A percentile compares a stretch with the other conserved stretches of the same genome.
Conservation (phyloP, 352 stramenopile species). For the Phytophthora lateralis region DNA sequence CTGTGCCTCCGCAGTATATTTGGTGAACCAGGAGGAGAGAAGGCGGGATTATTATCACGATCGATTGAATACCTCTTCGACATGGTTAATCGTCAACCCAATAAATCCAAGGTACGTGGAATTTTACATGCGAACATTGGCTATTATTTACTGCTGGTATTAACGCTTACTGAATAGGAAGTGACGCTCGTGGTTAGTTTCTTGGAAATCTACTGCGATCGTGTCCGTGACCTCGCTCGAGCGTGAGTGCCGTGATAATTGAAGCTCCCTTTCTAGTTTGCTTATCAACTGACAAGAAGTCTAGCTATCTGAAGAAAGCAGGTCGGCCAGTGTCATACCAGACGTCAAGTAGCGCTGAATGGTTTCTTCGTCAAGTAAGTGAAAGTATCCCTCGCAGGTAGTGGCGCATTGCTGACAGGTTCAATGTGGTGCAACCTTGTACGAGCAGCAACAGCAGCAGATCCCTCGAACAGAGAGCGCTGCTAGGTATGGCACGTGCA, state of each 20-base stretch:
- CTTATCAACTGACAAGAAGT: constrained; percentile 7
- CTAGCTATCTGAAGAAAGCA: constrained; percentile 77
- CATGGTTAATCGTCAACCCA: constrained; percentile 69
- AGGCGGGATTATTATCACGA: constrained; percentile 85
- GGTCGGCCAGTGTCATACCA: constrained; percentile 72
- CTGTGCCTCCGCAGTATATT: constrained; percentile 72
- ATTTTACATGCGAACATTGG: neutral
- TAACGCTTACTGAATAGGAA: constrained; percentile 42
- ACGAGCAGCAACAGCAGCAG: constrained; percentile 44
- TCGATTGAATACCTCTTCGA: constrained; percentile 92
- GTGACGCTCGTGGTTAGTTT: constrained; percentile 90
- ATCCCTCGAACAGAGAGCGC: constrained; percentile 72
- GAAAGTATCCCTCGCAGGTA: neutral
- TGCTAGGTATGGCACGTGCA: constrained; percentile 42
- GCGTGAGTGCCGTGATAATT: constrained; percentile 58
- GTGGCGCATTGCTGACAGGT: neutral
- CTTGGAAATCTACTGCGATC: constrained; percentile 95
- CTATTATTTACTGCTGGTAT: neutral
- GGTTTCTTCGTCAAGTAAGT: constrained; percentile 78
- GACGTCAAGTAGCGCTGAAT: constrained; percentile 80
- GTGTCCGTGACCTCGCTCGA: constrained; percentile 90
- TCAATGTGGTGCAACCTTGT: constrained; percentile 1
- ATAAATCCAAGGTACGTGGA: constrained; percentile 55
- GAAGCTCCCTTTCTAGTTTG: neutral
- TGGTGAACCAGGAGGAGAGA: constrained; percentile 78